Base-by-base conservation (phyloP, 176 grass and related monocot genomes). In the Panicum miliaceum region DNA sequence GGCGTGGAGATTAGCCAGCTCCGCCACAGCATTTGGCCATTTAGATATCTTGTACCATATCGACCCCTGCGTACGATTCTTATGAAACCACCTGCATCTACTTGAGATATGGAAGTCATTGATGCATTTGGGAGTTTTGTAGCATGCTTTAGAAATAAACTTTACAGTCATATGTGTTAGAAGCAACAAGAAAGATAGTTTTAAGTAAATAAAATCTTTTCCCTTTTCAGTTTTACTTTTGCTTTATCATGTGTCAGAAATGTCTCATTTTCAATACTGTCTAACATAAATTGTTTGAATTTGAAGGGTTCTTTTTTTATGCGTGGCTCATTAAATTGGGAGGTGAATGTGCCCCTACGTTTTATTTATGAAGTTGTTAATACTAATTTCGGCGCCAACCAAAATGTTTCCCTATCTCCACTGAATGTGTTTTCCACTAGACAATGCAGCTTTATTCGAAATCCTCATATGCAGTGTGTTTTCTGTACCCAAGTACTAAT, bases 401-500 rank as follows among this genome's bases (percentile, higher is more conserved):
- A 62, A 78, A 32, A 79, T 22, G 25, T 47, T 34, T 64, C 4
- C 41, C 1, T 45, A 22, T 5, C 35, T 22, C 5, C 14, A 32
- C 26, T 19, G 37, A 60, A 18, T 26, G 1, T 76, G 5, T n/a
- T 77, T 77, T 77, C 56, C 15, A 34, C 16, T 34, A 13, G 23
- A 34, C 6, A 35, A 35, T 78, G 14, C 46, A 34, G 27, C 71
- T 19, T 22, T 53, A 18, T 59, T 77, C 18, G 14, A 51, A 41
- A 50, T 82, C 71, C 51, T 87, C 9, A 6, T 86, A 26, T 53
- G 34, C 10, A 73, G 11, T 66, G 66, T 79, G 34, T 53, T 63
- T 66, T 88, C 68, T 63, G 16, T 82, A 78, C 32, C n/a, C 7
- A 78, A 82, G 37, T 73, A 46, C 19, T 61, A 48, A 65, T 50